Base-by-base conservation (phyloP, 2,329 filamentous ascomycete genomes). In the Triangularia verruculosa region DNA sequence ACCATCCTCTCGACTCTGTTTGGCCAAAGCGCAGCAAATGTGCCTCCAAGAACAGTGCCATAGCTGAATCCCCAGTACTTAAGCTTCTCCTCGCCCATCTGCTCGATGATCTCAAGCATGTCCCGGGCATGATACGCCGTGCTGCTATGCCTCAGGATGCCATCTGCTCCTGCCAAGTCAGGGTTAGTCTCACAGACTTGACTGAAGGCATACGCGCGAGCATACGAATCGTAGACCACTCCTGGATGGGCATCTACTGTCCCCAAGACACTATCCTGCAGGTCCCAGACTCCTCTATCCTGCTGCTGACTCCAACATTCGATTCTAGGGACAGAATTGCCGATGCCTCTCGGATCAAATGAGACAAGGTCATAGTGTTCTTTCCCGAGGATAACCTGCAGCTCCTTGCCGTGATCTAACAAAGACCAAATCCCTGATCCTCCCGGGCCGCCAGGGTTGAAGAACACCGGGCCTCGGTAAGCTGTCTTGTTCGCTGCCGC, bases 281-380 rank as follows among this genome's bases (percentile, higher is more conserved):
- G 72, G 24, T 72, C 73, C 81, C 78, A 85, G 2, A 79, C 68
- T 27, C 74, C 73, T 11, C 77, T 70, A 65, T 78, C 77, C 69
- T 79, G 77, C 1, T 72, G 69, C 0, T 74, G 76, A 1, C 27
- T 74, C 79, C 82, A 86, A 69, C 83, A 86, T 57, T 84, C 80
- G 13, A 83, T 73, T 20, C 80, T 73, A 3, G 83, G 82, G 1
- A 79, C 76, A 2, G 83, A 82, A 7, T 78, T 75, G 3, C 82
- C 82, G 24, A 85, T 77, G 73, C 82, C 82, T 22, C 82, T 76
- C 1, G 82, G 81, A 58, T 85, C 82, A 59, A 81, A 84, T 51
- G 78, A 78, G 62, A 85, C 77, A 1, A 85, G 75, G 56, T 85
- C 79, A 70, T 82, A 75, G 7, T 54, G 20, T 64, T 82, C 81